These are phyloP conservation scores for Phytophthora macrochlamydospora DNA, from an alignment of 352 stramenopile species.

Conservation along the genomic window DNA sequence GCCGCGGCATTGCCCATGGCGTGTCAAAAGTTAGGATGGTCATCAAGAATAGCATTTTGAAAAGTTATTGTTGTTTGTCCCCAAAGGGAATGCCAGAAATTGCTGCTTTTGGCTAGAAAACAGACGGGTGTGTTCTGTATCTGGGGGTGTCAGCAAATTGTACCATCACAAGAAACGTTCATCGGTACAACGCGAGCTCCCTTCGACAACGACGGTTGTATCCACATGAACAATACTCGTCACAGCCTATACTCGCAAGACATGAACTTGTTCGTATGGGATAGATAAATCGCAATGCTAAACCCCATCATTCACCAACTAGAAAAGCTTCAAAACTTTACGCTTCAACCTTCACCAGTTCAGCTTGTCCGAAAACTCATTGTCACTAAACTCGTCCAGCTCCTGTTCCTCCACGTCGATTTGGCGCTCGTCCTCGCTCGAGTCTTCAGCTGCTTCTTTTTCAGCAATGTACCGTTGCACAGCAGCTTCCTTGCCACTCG, in stretches of 20 bases:
- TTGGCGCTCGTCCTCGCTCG: constrained; percentile 28
- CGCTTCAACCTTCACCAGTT: constrained; percentile 12
- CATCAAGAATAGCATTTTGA: constrained; percentile 3
- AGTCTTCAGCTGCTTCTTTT: constrained; percentile 1
- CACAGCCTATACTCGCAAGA: constrained; percentile 19
- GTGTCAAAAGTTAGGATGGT: constrained; percentile 15
- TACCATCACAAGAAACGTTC: constrained; percentile 73
- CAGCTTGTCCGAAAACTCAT: constrained; percentile 29
- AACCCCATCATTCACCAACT: background rate
- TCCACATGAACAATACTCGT: background rate
- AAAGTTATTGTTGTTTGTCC: constrained; percentile 6
- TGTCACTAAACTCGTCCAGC: constrained; percentile 24
- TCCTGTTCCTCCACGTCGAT: constrained; percentile 37
- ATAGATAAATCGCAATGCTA: background rate
- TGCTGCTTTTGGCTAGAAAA: constrained; percentile 55
- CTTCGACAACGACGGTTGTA: constrained; percentile 76
- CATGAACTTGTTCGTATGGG: constrained; percentile 47
- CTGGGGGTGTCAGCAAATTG: constrained; percentile 79
- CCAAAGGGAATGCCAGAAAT: constrained; percentile 54
- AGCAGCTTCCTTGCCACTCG: background rate
- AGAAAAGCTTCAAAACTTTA: background rate
- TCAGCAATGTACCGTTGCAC: background rate
- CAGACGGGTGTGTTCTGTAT: constrained; percentile 76
- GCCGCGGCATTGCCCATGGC: constrained; percentile 47
- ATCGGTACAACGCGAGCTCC: constrained; percentile 72